A percentile compares a stretch with the other conserved stretches of the same genome.
Conservation (phyloP, 805 yeast species). For the Lachancea cidri region DNA sequence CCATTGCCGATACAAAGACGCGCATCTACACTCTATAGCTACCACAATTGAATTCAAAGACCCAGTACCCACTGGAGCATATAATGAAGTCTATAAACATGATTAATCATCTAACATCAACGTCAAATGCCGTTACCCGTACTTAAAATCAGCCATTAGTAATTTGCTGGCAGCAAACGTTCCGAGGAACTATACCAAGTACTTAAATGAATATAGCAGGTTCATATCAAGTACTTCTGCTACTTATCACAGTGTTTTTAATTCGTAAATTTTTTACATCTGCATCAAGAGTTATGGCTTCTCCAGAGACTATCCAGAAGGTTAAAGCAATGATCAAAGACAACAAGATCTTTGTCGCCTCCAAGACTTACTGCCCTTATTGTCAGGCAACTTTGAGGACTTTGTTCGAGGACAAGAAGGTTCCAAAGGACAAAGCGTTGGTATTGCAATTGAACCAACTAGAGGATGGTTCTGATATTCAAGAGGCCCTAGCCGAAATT, state of each 20-base stretch:
- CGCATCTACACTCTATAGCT: neutral
- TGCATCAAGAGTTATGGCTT: slow-evolving; percentile 40
- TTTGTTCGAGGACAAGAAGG: slow-evolving; percentile 36
- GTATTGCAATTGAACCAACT: slow-evolving; percentile 43
- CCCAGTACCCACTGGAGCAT: no score
- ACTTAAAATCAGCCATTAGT: neutral
- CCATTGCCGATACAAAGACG: neutral
- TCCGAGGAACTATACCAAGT: neutral
- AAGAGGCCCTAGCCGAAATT: slow-evolving; percentile 66
- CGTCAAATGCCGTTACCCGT: neutral
- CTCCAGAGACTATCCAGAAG: slow-evolving; percentile 50
- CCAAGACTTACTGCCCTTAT: slow-evolving; percentile 72
- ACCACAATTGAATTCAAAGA: no score
- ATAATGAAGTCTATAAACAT: no score
- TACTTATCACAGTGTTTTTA: slow-evolving; percentile 7
- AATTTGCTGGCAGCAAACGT: neutral
- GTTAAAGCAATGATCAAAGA: slow-evolving; percentile 60
- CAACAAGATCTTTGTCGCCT: slow-evolving; percentile 72
- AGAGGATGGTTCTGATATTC: slow-evolving; percentile 76
- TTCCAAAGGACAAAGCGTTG: slow-evolving; percentile 38
- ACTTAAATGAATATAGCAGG: neutral
- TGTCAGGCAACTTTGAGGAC: slow-evolving; percentile 45
- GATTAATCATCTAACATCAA: no score
- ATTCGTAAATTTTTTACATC: slow-evolving; percentile 7
- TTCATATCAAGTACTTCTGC: neutral